Base-by-base conservation (phyloP, 2,329 filamentous ascomycete species). In the Cladosporium sp. region DNA sequence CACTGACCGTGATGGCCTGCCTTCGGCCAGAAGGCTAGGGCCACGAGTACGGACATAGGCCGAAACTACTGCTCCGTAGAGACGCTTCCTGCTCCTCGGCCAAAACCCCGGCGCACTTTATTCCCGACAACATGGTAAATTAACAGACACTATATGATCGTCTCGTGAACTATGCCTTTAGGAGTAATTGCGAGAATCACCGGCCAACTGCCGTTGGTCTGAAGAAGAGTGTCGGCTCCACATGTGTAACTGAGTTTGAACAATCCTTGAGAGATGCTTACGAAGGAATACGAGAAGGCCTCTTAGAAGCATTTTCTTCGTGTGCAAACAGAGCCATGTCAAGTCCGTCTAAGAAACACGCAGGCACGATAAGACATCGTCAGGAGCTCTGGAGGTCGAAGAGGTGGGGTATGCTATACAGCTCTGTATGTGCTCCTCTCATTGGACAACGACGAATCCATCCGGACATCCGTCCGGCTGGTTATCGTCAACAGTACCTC, bases 401-500 rank as follows among this genome's bases (percentile, higher is more conserved):
- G 30, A 34, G 28, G 52, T 21, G 30, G 26, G 28, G 32, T 55
- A 30, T 55, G 52, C 52, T 34, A 55, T 34, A 32, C 18, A 55
- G 28, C 32, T n/a, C 18, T 55, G 21, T 24, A 12, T 3, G 7
- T 55, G 15, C n/a, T 55, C 18, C 52, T 55, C 52, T 59, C 5
- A 59, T 59, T 59, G 57, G 57, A 24, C 36, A 47, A 15, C 15
- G 10, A 30, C 24, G 30, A 24, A 5, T 58, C 32, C 34, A 26
- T 58, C 32, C 57, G 34, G 38, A 47, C 57, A 44, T n/a, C 38
- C 30, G 26, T 52, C 59, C 59, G 59, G 47, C 32, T 49, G 21
- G 7, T 62, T 62, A 30, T 62, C 59, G 59, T 62, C 59, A 62
- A 52, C n/a, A 52, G 30, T 54, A 62, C 59, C n/a, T 54, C n/a